Percentiles rank a stretch among this genome's conserved stretches.
Evolutionary conservation across 169 alveolate genomes (phyloP).

Genomic region (Eimeria falciformis): DNA sequence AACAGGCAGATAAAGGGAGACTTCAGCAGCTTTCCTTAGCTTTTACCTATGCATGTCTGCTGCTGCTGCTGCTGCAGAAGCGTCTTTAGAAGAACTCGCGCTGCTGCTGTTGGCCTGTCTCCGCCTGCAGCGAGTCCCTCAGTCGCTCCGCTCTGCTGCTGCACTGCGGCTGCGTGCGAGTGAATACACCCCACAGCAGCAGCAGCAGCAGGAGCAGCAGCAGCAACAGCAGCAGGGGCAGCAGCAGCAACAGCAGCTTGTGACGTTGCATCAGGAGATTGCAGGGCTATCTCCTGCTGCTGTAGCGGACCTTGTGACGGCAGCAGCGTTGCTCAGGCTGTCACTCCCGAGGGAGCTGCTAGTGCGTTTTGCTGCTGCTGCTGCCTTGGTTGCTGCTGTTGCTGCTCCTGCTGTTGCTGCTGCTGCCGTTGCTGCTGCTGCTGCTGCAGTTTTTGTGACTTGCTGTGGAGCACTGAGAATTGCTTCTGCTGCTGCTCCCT

Average conservation of each 20-base stretch:
- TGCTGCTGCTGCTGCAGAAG: conserved; percentile 60
- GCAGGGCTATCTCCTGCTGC: conserved; percentile 21
- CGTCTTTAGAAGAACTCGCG: conserved; percentile 29
- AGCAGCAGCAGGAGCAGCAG: conserved; percentile 43
- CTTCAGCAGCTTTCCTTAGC: too few species aligned
- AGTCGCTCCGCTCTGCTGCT: conserved; percentile 44
- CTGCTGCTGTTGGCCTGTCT: conserved; percentile 34
- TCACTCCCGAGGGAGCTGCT: not conserved
- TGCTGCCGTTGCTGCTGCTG: conserved; percentile 32
- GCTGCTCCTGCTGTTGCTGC: not conserved
- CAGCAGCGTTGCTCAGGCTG: conserved; percentile 15
- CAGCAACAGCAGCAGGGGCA: conserved; percentile 31
- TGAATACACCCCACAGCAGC: conserved; percentile 8
- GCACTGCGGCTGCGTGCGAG: conserved; percentile 26
- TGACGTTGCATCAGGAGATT: not conserved
- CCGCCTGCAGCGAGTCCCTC: conserved; percentile 55
- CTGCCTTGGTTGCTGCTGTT: too few species aligned
- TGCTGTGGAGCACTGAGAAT: not conserved
- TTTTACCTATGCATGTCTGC: too few species aligned
- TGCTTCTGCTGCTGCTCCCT: conserved; percentile 38
- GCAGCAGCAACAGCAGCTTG: conserved; percentile 12
- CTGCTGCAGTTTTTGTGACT: not conserved
- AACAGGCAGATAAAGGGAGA: not conserved
- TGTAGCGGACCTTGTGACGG: conserved; percentile 38
- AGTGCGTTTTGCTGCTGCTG: not conserved